Conservation (phyloP, 495 filamentous ascomycete species). For the Penicillium paxilli region DNA sequence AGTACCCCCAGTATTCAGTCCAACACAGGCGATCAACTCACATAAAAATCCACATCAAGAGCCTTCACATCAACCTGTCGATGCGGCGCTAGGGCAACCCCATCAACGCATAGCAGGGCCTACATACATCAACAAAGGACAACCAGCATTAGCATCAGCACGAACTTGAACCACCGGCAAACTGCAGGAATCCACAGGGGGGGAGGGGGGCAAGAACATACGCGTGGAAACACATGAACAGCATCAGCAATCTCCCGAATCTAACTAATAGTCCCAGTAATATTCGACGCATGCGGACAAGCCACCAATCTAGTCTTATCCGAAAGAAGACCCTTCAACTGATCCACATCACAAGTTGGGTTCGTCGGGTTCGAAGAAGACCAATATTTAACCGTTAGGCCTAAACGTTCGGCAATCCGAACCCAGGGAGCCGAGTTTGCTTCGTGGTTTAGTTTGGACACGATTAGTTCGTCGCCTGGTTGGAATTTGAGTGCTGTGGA, state of each 20-base stretch:
- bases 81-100: slow-evolving; percentile 71
- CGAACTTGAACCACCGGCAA: no score
- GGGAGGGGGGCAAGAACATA: slow-evolving; percentile 5
- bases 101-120: slow-evolving; percentile 56
- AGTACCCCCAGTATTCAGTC: neutral
- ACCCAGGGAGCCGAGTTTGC: slow-evolving; percentile 72
- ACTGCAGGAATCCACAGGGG: no score
- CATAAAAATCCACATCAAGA: slow-evolving; percentile 70
- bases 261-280: slow-evolving; percentile 68
- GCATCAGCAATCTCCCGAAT: slow-evolving; percentile 53
- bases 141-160: no score
- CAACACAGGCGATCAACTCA: slow-evolving; percentile 37
- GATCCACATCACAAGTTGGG: slow-evolving; percentile 52
- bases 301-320: slow-evolving; percentile 62
- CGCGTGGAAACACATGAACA: slow-evolving; percentile 43
- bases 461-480: slow-evolving; percentile 60
- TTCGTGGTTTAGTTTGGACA: slow-evolving; percentile 71
- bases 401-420: slow-evolving; percentile 54
- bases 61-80: slow-evolving; percentile 62
- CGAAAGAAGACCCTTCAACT: slow-evolving; percentile 55
- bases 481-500: slow-evolving; percentile 58
- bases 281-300: slow-evolving; percentile 68
- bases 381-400: slow-evolving; percentile 69
- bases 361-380: slow-evolving; percentile 38
- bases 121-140: slow-evolving; percentile 21